phyloP scores from a whole-genome alignment of 768 basidiomycete species.

The Mycena pura region DNA sequence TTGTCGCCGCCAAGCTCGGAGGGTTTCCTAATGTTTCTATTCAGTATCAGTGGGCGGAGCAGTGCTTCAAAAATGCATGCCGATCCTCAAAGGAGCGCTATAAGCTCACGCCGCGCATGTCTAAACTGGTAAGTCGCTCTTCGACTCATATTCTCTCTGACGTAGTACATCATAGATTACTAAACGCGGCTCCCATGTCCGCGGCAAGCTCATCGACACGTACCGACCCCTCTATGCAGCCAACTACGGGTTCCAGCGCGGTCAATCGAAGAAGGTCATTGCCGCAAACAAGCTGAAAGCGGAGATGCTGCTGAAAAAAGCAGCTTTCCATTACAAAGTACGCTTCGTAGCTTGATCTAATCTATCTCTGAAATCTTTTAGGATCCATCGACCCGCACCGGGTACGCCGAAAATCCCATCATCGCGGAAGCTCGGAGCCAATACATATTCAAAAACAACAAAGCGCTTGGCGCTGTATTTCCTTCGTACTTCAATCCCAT shows the following conservation, averaged over 20 bases:
- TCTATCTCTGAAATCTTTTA: not conserved
- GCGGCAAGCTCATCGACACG: not conserved
- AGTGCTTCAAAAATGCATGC: too few relatives aligned
- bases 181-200: not conserved
- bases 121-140: not conserved
- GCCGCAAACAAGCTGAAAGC: not conserved
- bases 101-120: not conserved
- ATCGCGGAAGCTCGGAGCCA: not conserved
- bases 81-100: too few relatives aligned
- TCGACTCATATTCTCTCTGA: not conserved
- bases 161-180: not conserved
- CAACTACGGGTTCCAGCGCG: not conserved
- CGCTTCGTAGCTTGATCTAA: not conserved
- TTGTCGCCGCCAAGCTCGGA: too few relatives aligned
- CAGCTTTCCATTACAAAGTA: not conserved
- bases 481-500: not conserved
- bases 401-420: not conserved
- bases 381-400: not conserved
- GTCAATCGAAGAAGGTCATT: not conserved
- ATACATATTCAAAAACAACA: not conserved
- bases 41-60: too few relatives aligned
- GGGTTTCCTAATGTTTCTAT: too few relatives aligned
- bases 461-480: not conserved
- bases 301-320: not conserved
- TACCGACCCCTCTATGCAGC: not conserved